Evolutionary conservation across 495 filamentous ascomycete species (phyloP).

Genomic region (Xanthoparmelia taractica): DNA sequence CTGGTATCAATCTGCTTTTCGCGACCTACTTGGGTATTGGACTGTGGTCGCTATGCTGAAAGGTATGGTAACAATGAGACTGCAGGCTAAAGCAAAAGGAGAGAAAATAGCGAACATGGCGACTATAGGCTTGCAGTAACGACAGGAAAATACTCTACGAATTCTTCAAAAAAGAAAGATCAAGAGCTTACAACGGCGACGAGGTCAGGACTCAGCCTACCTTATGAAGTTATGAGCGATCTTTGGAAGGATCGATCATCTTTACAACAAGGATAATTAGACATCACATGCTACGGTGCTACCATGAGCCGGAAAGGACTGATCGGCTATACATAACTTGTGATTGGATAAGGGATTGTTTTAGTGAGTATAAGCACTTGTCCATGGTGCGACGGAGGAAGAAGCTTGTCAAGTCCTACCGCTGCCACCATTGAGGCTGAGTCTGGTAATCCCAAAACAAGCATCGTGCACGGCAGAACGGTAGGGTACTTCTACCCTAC

Average conservation of each 20-base stretch:
- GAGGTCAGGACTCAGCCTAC: not conserved
- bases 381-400: not conserved
- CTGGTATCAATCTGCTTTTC: not conserved
- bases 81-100: not conserved
- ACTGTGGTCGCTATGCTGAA: not conserved
- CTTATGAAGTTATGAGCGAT: not conserved
- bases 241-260: not conserved
- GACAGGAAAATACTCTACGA: not conserved
- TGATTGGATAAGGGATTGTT: not conserved
- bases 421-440: not conserved
- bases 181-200: not conserved
- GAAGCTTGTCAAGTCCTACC: not conserved
- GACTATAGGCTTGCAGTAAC: not conserved
- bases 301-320: not conserved
- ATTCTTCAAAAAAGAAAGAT: not conserved
- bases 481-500: too few relatives aligned
- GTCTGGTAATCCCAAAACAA: not conserved
- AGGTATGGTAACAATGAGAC: not conserved
- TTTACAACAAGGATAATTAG: not conserved
- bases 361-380: not conserved
- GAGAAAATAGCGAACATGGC: not conserved
- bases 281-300: not conserved
- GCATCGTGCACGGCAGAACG: not conserved
- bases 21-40: constrained; percentile 3
- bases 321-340: not conserved